Evolutionary conservation across 768 basidiomycete genomes (phyloP).

Genomic region (Mycena galopus): DNA sequence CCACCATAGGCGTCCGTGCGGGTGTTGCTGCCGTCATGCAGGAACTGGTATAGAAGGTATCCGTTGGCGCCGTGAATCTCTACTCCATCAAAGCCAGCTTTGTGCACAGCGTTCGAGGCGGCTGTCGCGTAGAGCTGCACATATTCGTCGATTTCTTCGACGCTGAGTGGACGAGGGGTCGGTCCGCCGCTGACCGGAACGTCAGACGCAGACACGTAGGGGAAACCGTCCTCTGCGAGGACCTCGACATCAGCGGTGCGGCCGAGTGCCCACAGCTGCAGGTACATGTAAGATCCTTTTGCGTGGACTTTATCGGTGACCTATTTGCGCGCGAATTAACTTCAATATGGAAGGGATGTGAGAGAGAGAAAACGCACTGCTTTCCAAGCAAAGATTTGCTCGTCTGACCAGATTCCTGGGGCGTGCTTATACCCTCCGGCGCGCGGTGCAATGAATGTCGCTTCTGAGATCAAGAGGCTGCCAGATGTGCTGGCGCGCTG

Average conservation of each 20-base stretch:
- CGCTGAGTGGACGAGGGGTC: slow-evolving; percentile 46
- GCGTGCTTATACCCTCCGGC: slow-evolving; percentile 49
- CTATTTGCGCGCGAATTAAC: neutral
- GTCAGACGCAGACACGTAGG: slow-evolving; percentile 45
- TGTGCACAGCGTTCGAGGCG: slow-evolving; percentile 59
- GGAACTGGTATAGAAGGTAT: no score
- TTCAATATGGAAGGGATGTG: neutral
- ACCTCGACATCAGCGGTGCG: no score
- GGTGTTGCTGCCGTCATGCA: slow-evolving; percentile 57
- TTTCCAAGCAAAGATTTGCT: slow-evolving; percentile 63
- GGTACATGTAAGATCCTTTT: slow-evolving; percentile 58
- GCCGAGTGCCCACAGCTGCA: slow-evolving; percentile 65
- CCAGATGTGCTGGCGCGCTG: slow-evolving; percentile 46
- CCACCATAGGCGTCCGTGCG: slow-evolving; percentile 47
- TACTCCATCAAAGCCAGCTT: no score
- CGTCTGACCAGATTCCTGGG: slow-evolving; percentile 58
- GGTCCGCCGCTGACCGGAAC: slow-evolving; percentile 32
- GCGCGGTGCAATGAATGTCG: slow-evolving; percentile 47
- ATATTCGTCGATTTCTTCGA: no score
- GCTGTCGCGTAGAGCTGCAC: slow-evolving; percentile 57
- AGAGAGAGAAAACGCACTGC: slow-evolving; percentile 40
- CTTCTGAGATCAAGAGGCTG: slow-evolving; percentile 57
- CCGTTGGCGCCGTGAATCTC: no score
- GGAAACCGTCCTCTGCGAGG: slow-evolving; percentile 41
- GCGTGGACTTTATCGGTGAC: slow-evolving; percentile 38